Evolutionary conservation across 208 protist genomes (phyloP), one percentile per base, ranked within the genome.

Genomic region (Crithidia fasciculata): DNA sequence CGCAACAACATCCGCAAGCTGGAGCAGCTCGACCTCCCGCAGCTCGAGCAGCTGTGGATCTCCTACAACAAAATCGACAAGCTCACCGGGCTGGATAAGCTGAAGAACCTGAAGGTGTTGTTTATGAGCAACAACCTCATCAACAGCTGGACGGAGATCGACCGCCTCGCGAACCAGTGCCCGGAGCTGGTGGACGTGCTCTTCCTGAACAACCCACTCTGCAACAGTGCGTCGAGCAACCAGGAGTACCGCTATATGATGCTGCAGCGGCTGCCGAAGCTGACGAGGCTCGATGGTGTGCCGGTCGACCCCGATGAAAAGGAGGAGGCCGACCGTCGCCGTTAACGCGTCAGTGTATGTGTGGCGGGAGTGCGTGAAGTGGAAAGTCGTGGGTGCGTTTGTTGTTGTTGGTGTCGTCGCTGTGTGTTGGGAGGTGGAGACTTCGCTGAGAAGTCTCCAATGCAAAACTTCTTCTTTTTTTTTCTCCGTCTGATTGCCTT

Each of bases 71-170:
- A 96, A 40, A 97, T 99, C 52, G 96, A 97, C 58, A 96, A 97
- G 80, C 85, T 99, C 13, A 92, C 86, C 0, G 96, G 97, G 9
- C 80, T 98, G 15, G 93, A 98, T 74, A 97, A 98, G 84, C 83
- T 98, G 45, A 93, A 96, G 78, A 95, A 94, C 56, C 82, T 98
- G 7, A 78, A 85, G 55, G 84, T 96, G 37, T 77, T 99, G 28
- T 99, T 96, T 74, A 97, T 98, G 88, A 92, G 86, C 74, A 98
- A 98, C 81, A 99, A 99, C 80, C 85, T 97, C n/a, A 93, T 99
- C 72, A 87, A 79, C 71, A 97, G 89, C 70, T 98, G 95, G 95
- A 91, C 86, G 7, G 97, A 99, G 77, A 90, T 99, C 63, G 96
- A 98, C 61, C 80, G 94, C 16, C 78, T 98, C 6, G 86, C 87